Conservation (phyloP, 805 yeast genomes). For the Suhomyces prunicola region DNA sequence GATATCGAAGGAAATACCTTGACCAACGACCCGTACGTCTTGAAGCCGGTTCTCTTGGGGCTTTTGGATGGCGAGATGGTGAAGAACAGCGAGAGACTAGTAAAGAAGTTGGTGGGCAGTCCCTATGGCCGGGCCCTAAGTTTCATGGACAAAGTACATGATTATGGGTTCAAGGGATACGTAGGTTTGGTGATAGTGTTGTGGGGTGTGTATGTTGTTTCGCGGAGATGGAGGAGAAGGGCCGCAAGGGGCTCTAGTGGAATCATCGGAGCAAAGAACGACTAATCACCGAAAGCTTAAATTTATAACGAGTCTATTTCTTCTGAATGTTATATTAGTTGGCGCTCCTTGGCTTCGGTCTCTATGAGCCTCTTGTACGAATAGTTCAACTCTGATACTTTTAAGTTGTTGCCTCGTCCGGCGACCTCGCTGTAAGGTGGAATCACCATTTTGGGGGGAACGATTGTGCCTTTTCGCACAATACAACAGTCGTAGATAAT, state of each 20-base stretch:
- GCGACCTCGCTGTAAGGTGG: conserved; percentile 52
- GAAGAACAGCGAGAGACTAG: conserved; percentile 9
- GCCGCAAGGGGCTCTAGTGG: conserved; percentile 3
- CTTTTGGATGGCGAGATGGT: conserved; percentile 33
- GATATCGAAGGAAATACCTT: conserved; percentile 36
- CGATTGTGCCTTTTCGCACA: conserved; percentile 36
- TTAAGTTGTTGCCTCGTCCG: conserved; percentile 37
- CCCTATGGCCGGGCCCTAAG: conserved; percentile 40
- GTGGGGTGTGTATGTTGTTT: conserved; percentile 6
- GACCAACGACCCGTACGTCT: conserved; percentile 28
- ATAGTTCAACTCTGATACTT: conserved; percentile 22
- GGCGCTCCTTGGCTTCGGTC: conserved; percentile 28
- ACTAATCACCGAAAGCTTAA: too few species aligned
- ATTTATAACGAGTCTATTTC: too few species aligned
- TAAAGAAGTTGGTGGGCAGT: conserved; percentile 37
- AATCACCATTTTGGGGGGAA: conserved; percentile 44
- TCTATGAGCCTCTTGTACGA: conserved; percentile 38
- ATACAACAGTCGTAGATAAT: conserved; percentile 52
- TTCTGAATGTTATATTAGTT: neutral
- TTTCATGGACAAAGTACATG: conserved; percentile 44
- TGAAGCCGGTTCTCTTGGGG: conserved; percentile 36
- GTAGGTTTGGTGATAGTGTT: conserved; percentile 14
- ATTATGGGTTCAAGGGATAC: conserved; percentile 45
- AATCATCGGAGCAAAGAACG: conserved; percentile 3
- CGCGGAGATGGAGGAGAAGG: conserved; percentile 1